Evolutionary conservation across 164 flowering plant genomes (phyloP), one percentile per base, ranked within the genome.

Genomic region (Pachysandra terminalis): DNA sequence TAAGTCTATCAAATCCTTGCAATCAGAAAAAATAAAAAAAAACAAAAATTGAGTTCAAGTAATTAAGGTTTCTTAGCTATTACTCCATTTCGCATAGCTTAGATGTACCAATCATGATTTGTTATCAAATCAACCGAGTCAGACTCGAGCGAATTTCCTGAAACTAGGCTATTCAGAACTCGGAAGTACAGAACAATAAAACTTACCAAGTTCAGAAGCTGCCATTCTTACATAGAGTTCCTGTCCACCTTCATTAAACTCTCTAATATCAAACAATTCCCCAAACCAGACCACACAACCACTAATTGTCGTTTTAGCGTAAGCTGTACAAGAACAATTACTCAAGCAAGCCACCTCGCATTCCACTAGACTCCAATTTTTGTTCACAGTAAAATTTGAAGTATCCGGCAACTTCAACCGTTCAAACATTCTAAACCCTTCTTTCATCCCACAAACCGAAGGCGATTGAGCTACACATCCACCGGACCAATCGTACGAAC

Each of bases 221-320:
- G 89, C 77, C 35, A 81, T 53, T 41, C 83, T 64, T 19, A 86
- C 76, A 28, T 68, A 86, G 21, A 89, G 70, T 61, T 75, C 74
- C 22, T 82, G 87, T 0, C 88, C 89, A 53, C 79, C 81, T 12
- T 71, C 75, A 0, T 76, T 59, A 19, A 68, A 82, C 1, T 57
- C 49, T 63, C 86, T 69, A 74, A 85, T 57, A 60, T 88, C 90
- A 9, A 76, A 0, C 5, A 88, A 77, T 27, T 79, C 86, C 2
- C 65, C 79, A 4, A 26, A n/a, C 89, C 93, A 88, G 4, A 76
- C 69, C 6, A 81, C 80, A 24, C 93, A 86, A 16, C 63, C 67
- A 23, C 25, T 66, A 8, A 66, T 54, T 0, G 66, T 56, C 0
- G 28, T 28, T 19, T 35, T 41, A 23, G 80, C 66, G 61, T 76